These are phyloP conservation scores for Solanum okadae DNA, from an alignment of 257 asterid genomes.

Conservation along the genomic window DNA sequence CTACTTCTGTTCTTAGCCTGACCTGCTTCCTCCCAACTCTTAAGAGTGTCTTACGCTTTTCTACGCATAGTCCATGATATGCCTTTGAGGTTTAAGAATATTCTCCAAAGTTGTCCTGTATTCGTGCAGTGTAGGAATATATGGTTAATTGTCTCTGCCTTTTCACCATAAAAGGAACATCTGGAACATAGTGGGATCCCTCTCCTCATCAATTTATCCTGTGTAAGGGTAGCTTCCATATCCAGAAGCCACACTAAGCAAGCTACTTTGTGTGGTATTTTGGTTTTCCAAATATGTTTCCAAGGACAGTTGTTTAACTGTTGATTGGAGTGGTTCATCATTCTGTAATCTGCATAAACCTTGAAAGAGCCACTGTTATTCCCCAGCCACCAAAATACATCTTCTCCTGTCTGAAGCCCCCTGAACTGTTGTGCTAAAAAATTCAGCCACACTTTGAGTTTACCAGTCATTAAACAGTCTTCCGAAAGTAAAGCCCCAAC, in stretches of 20 bases:
- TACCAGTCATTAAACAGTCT: neutral
- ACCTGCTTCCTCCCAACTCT: neutral
- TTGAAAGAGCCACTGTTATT: neutral
- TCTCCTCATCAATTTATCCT: neutral
- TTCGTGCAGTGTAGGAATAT: neutral
- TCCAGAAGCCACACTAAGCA: neutral
- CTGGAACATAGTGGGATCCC: neutral
- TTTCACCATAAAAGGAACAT: neutral
- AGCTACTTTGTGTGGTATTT: neutral
- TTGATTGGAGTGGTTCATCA: neutral
- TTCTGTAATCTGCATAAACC: neutral
- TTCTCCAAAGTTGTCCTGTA: neutral
- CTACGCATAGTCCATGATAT: neutral
- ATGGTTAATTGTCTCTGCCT: neutral
- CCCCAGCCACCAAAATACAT: neutral
- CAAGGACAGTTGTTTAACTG: neutral
- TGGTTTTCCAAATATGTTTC: neutral
- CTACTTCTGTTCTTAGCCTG: neutral
- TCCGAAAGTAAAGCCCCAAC: neutral
- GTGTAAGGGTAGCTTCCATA: neutral
- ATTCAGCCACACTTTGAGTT: neutral
- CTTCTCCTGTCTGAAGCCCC: neutral
- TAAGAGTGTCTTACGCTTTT: neutral
- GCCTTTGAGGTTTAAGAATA: neutral
- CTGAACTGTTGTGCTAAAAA: neutral